phyloP scores from a whole-genome alignment of 768 basidiomycete species.

The Naematelia aurantialba region DNA sequence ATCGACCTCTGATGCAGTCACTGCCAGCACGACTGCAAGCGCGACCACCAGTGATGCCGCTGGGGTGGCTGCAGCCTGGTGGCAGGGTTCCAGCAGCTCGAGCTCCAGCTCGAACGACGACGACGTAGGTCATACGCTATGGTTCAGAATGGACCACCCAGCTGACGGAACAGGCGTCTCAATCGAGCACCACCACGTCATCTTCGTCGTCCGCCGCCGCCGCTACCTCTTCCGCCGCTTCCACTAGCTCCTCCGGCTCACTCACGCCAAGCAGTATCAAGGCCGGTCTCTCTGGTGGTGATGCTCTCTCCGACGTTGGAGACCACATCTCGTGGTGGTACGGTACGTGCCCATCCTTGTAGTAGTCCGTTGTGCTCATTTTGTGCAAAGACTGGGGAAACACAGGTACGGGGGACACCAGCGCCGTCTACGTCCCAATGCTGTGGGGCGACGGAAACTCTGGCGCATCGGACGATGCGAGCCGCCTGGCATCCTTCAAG shows the following conservation, averaged over 20 bases:
- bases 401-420: conserved; percentile 12
- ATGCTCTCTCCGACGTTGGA: conserved; percentile 29
- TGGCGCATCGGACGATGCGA: conserved; percentile 36
- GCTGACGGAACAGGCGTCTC: not conserved
- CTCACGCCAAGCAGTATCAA: conserved; percentile 42
- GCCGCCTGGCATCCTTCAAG: conserved; percentile 42
- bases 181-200: not conserved
- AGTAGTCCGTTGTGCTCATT: not conserved
- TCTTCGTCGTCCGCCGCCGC: conserved; percentile 5
- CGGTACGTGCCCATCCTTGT: conserved; percentile 28
- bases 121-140: not conserved
- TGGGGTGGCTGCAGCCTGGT: not conserved
- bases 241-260: conserved; percentile 11
- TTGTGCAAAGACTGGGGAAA: conserved; percentile 28
- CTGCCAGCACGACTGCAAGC: conserved; percentile 8
- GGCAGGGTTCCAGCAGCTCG: not conserved
- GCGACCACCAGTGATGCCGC: not conserved
- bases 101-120: not conserved
- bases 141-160: not conserved
- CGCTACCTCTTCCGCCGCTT: conserved; percentile 13
- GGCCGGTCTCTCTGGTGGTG: conserved; percentile 48
- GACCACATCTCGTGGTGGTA: conserved; percentile 49
- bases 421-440: conserved; percentile 40
- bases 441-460: conserved; percentile 45
- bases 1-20: conserved; percentile 6